These are phyloP conservation scores for Talaromyces sp. DNA, from an alignment of 2,329 filamentous ascomycete species.

Conservation along the genomic window DNA sequence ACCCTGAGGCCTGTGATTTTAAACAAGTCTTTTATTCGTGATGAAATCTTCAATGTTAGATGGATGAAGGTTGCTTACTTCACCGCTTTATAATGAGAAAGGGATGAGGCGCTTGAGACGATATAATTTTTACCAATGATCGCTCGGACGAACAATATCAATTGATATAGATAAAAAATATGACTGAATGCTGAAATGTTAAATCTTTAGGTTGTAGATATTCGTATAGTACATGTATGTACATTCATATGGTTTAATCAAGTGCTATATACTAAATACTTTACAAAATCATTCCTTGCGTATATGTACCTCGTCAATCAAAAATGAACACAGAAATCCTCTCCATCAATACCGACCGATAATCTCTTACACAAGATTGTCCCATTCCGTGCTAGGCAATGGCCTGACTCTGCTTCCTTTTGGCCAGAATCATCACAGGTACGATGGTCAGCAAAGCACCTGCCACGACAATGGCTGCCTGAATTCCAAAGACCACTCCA, in stretches of 20 bases:
- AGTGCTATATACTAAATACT: neutral
- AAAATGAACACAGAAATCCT: neutral
- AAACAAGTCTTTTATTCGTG: neutral
- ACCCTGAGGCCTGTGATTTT: neutral
- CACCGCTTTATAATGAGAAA: neutral
- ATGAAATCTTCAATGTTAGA: neutral
- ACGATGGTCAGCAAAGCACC: slow-evolving; percentile 22
- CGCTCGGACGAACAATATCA: neutral
- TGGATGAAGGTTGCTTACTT: neutral
- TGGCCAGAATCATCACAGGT: slow-evolving; percentile 16
- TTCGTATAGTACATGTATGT: neutral
- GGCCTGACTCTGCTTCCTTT: slow-evolving; percentile 3
- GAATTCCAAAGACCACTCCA: slow-evolving; percentile 28
- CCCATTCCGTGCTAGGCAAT: neutral
- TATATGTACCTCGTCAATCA: neutral
- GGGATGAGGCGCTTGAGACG: neutral
- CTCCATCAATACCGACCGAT: neutral
- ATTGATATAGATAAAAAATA: neutral
- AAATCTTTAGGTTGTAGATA: neutral
- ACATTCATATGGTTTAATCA: neutral
- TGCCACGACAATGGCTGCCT: slow-evolving; percentile 24
- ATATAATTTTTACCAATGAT: neutral
- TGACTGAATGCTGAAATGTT: neutral
- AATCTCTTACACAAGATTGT: neutral
- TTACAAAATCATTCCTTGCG: neutral